Conservation (phyloP, 2,329 filamentous ascomycete species). For the Metarhizium album region DNA sequence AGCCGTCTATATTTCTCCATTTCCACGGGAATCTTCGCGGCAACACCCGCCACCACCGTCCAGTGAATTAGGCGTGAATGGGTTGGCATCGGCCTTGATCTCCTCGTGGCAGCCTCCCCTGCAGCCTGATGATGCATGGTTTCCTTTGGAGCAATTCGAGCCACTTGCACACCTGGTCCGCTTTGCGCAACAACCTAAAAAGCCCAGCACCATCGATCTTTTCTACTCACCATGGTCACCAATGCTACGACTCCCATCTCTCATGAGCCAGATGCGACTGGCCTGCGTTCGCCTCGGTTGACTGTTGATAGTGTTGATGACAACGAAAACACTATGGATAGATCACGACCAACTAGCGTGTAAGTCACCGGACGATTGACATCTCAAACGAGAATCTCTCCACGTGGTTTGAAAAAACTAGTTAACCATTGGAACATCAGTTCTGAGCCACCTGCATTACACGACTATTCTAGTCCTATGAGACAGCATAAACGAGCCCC, state of each 20-base stretch:
- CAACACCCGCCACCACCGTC: background rate
- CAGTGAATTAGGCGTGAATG: background rate
- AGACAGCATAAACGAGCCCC: slow-evolving; percentile 48
- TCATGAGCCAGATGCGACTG: background rate
- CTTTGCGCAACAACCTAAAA: background rate
- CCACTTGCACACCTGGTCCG: background rate
- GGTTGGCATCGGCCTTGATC: background rate
- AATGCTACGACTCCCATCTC: background rate
- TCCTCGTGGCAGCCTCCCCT: slow-evolving; percentile 1
- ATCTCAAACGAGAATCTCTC: background rate
- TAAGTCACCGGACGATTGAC: slow-evolving; percentile 21
- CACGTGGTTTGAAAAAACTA: background rate
- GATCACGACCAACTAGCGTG: slow-evolving; percentile 26
- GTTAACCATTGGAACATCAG: slow-evolving; percentile 16
- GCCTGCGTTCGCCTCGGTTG: slow-evolving; percentile 18
- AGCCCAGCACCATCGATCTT: background rate
- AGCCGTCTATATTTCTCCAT: background rate
- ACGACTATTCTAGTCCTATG: slow-evolving; percentile 40
- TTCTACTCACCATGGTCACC: slow-evolving; percentile 1
- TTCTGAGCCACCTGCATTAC: slow-evolving; percentile 29
- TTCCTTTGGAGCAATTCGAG: background rate
- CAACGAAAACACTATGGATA: background rate
- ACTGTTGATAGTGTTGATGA: slow-evolving; percentile 18
- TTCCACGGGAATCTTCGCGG: background rate
- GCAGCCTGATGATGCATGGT: background rate